A percentile compares a stretch with the other conserved stretches of the same genome.
Conservation (phyloP, 2,329 filamentous ascomycete species). For the Penicillium carneum region DNA sequence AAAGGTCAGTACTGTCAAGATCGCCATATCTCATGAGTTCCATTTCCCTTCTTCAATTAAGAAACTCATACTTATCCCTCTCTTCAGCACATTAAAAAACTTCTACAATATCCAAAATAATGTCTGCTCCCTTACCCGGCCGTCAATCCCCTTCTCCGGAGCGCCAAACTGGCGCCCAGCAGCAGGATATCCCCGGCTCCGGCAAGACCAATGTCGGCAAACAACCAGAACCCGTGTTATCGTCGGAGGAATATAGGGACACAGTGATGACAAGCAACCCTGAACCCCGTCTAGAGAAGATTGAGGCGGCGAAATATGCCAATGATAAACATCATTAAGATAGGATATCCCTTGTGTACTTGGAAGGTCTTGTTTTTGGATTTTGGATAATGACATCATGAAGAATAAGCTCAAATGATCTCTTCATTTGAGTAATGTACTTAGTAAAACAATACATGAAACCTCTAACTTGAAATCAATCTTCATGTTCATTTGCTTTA, state of each 20-base stretch:
- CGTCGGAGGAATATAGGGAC: conserved; percentile 41
- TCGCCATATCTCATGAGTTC: not conserved
- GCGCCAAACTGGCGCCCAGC: conserved; percentile 69
- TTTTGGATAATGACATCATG: conserved; percentile 18
- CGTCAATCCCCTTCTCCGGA: conserved; percentile 80
- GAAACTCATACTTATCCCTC: not conserved
- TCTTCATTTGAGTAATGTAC: not conserved
- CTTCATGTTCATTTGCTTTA: not conserved
- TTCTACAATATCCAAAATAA: conserved; percentile 24
- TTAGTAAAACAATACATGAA: not conserved
- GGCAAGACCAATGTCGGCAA: conserved; percentile 63
- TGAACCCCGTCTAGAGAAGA: conserved; percentile 49
- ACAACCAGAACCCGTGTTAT: conserved; percentile 19
- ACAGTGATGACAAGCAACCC: conserved; percentile 52
- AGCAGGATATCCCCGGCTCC: conserved; percentile 63
- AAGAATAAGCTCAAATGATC: conserved; percentile 2
- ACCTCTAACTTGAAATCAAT: not conserved
- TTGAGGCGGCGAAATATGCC: conserved; percentile 46
- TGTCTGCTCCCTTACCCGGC: conserved; percentile 71
- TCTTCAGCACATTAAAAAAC: conserved; percentile 1
- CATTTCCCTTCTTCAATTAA: not conserved
- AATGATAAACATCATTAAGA: conserved; percentile 23
- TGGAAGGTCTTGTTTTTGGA: not conserved
- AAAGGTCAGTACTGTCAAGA: not conserved
- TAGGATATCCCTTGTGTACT: not conserved